Conservation (phyloP, 495 filamentous ascomycete genomes). For the Penicillium coffeae region DNA sequence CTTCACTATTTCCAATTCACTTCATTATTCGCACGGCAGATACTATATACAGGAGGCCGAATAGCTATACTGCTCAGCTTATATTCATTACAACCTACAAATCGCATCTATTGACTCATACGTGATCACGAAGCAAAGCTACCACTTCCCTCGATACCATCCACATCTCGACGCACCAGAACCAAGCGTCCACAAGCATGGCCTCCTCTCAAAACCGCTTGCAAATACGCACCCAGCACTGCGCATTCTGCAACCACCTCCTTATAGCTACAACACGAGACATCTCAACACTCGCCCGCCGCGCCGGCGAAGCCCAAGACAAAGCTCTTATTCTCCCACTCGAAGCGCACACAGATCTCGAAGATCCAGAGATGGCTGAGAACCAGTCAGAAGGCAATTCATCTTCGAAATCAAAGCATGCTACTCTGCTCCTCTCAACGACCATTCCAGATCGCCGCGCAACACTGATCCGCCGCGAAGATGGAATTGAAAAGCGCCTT, state of each 20-base stretch:
- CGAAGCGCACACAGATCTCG: conserved; percentile 4
- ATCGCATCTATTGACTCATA: no score
- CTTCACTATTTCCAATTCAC: no score
- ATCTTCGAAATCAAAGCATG: conserved; percentile 24
- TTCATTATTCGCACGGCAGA: no score
- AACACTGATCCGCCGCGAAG: conserved; percentile 55
- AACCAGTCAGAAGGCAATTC: neutral
- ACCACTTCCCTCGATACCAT: no score
- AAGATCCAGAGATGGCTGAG: neutral
- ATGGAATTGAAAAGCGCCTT: conserved; percentile 71
- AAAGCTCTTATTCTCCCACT: conserved; percentile 28
- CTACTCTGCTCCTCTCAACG: conserved; percentile 49
- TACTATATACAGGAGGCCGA: no score
- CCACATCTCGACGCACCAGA: neutral
- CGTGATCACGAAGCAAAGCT: no score
- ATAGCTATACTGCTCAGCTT: no score
- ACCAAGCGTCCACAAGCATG: no score
- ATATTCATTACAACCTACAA: no score
- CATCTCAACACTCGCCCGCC: conserved; percentile 51
- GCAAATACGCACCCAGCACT: conserved; percentile 65
- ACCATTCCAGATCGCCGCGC: conserved; percentile 43
- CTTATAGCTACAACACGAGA: conserved; percentile 61
- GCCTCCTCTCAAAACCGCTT: conserved; percentile 8
- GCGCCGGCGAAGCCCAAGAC: conserved; percentile 30
- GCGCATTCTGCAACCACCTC: conserved; percentile 66